Evolutionary conservation across 2,329 filamentous ascomycete genomes (phyloP).

Genomic region (Fusarium palustre): DNA sequence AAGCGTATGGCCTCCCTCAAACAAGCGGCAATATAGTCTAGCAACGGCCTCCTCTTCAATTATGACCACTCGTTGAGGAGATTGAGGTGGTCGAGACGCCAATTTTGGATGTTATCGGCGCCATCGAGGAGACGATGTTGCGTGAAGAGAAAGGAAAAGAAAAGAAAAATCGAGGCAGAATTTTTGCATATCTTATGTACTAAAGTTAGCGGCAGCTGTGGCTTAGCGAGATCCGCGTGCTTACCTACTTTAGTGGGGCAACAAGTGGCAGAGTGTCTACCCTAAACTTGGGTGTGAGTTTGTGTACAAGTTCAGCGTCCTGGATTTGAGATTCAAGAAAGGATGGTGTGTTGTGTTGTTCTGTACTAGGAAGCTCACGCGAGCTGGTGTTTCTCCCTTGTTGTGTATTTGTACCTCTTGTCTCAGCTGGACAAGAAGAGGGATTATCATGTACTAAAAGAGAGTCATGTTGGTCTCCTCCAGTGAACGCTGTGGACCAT

Average conservation of each 20-base stretch:
- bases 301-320: neutral
- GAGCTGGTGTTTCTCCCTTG: neutral
- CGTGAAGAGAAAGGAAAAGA: conserved; percentile 45
- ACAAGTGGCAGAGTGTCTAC: neutral
- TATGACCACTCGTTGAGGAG: conserved; percentile 43
- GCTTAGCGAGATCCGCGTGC: conserved; percentile 21
- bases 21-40: conserved; percentile 56
- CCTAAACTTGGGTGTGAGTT: neutral
- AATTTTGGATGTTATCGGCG: conserved; percentile 41
- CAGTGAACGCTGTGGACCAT: neutral
- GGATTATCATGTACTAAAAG: no score
- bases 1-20: conserved; percentile 58
- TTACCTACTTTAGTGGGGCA: neutral
- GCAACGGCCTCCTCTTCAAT: conserved; percentile 48
- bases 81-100: conserved; percentile 41
- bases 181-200: conserved; percentile 23
- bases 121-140: conserved; percentile 49
- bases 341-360: neutral
- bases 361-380: conserved; percentile 25
- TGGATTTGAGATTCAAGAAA: neutral
- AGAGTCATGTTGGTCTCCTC: neutral
- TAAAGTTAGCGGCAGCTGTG: conserved; percentile 23
- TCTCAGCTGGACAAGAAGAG: neutral
- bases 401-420: neutral
- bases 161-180: conserved; percentile 4